phyloP scores from a whole-genome alignment of 495 filamentous ascomycete genomes.

The Umbilicaria muhlenbergii region DNA sequence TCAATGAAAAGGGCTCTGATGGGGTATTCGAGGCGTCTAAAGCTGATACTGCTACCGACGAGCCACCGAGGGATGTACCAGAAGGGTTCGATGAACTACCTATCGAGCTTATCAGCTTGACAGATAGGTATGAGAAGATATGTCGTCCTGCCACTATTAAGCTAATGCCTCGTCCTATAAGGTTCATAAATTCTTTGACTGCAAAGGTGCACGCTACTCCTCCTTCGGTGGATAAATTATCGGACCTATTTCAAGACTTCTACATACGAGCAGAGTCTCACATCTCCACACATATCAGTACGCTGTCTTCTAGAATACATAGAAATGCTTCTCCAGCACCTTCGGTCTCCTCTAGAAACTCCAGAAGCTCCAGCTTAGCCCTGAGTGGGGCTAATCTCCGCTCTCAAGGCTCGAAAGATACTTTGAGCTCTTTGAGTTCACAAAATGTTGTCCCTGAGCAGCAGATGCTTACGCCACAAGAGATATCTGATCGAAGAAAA shows the following conservation, averaged over 20 bases:
- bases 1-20: conserved; percentile 12
- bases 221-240: conserved; percentile 67
- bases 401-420: conserved; percentile 11
- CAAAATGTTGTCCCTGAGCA: conserved; percentile 33
- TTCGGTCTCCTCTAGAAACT: conserved; percentile 30
- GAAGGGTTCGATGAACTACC: conserved; percentile 61
- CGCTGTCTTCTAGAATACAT: conserved; percentile 57
- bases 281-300: conserved; percentile 76
- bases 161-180: conserved; percentile 16
- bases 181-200: conserved; percentile 81
- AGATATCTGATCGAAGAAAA: conserved; percentile 63
- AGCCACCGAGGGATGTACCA: conserved; percentile 22
- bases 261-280: conserved; percentile 70
- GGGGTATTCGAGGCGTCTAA: no score
- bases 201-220: conserved; percentile 78
- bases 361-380: conserved; percentile 14
- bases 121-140: conserved; percentile 49
- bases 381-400: conserved; percentile 5
- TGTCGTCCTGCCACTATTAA: neutral
- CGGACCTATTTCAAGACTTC: conserved; percentile 86
- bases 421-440: conserved; percentile 5
- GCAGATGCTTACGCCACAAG: conserved; percentile 84
- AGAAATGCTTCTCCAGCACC: conserved; percentile 42
- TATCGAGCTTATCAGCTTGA: conserved; percentile 77
- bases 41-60: neutral